Conservation (phyloP, 2,329 filamentous ascomycete species). For the Fusarium sp. region DNA sequence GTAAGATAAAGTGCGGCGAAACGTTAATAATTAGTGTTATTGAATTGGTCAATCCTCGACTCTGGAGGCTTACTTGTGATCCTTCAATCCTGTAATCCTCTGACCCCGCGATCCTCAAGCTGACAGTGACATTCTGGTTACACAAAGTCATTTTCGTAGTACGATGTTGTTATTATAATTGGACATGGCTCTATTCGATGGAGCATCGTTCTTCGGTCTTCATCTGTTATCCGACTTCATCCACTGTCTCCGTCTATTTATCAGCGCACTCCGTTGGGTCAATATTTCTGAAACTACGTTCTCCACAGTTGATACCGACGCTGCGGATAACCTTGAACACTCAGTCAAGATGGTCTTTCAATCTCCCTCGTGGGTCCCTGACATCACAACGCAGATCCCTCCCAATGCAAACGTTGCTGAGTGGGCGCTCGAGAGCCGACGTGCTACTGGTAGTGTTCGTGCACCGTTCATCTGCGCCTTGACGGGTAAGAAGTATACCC, state of each 20-base stretch:
- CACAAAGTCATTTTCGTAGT: not conserved
- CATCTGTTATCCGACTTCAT: not conserved
- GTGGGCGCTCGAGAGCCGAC: not conserved
- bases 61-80: not conserved
- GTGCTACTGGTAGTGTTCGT: not conserved
- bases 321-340: not conserved
- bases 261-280: not conserved
- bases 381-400: not conserved
- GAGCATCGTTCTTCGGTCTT: not conserved
- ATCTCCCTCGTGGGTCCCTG: not conserved
- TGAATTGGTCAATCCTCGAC: not conserved
- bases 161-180: not conserved
- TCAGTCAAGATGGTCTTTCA: not conserved
- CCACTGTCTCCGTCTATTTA: not conserved
- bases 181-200: not conserved
- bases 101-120: not conserved
- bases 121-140: not conserved
- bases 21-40: not conserved
- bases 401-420: not conserved
- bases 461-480: not conserved
- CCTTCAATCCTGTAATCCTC: constrained; percentile 3
- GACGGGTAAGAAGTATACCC: not conserved
- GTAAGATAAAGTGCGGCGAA: not conserved
- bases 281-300: not conserved
- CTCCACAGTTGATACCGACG: not conserved